A percentile compares a stretch with the other conserved stretches of the same genome.
Conservation (phyloP, 1,284 basidiomycete genomes). For the Agroathelia rolfsii region DNA sequence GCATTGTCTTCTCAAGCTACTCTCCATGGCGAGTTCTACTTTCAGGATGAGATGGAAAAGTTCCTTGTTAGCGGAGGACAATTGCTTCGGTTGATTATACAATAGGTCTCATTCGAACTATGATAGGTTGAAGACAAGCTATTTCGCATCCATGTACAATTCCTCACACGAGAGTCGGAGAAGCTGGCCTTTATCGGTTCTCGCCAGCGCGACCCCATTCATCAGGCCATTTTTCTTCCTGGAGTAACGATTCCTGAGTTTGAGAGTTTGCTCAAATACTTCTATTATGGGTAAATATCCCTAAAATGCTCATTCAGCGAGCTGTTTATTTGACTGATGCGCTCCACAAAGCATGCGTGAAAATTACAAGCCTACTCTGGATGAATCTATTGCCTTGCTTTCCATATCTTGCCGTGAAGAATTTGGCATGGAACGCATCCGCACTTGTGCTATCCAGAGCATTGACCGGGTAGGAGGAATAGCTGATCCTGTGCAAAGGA, state of each 20-base stretch:
- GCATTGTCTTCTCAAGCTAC: no score
- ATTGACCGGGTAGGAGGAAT: no score
- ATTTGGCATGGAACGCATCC: constrained; percentile 21
- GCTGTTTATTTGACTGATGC: not conserved
- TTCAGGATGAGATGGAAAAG: constrained; percentile 13
- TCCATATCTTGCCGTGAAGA: constrained; percentile 23
- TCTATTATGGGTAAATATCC: constrained; percentile 23
- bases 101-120: not conserved
- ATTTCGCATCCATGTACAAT: constrained; percentile 27
- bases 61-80: constrained; percentile 14
- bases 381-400: constrained; percentile 26
- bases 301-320: not conserved
- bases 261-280: constrained; percentile 23
- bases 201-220: constrained; percentile 21
- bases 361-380: constrained; percentile 15
- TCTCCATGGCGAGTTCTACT: constrained; percentile 12
- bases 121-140: constrained; percentile 24
- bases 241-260: constrained; percentile 20
- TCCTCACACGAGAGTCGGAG: constrained; percentile 25
- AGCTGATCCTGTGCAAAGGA: no score
- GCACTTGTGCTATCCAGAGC: constrained; percentile 21
- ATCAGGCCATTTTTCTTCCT: constrained; percentile 20
- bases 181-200: constrained; percentile 19
- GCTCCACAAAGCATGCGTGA: constrained; percentile 18
- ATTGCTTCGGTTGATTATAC: not conserved